phyloP scores from a whole-genome alignment of 805 yeast species.

The Lachancea quebecensis region DNA sequence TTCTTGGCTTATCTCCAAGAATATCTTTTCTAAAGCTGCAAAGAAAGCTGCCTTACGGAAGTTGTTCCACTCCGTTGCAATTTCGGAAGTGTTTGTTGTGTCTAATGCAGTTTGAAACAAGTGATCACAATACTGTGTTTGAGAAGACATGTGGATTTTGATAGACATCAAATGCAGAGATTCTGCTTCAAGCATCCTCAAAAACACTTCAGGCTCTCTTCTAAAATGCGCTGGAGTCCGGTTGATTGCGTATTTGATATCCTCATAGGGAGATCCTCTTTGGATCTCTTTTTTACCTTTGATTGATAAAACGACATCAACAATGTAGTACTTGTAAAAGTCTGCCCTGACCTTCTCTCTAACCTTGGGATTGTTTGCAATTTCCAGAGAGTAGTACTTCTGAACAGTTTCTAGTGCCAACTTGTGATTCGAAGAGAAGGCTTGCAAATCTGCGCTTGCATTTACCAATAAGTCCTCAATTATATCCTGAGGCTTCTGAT shows the following conservation, averaged over 20 bases:
- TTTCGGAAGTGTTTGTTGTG: slow-evolving; percentile 72
- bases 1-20: slow-evolving; percentile 61
- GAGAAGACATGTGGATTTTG: slow-evolving; percentile 44
- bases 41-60: slow-evolving; percentile 63
- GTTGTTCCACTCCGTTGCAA: slow-evolving; percentile 74
- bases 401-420: slow-evolving; percentile 69
- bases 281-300: slow-evolving; percentile 76
- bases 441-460: slow-evolving; percentile 28
- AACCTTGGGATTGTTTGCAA: slow-evolving; percentile 72
- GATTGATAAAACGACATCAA: slow-evolving; percentile 74
- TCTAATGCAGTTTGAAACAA: slow-evolving; percentile 47
- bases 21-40: slow-evolving; percentile 58
- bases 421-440: slow-evolving; percentile 44
- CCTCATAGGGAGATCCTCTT: slow-evolving; percentile 73
- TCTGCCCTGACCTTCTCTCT: slow-evolving; percentile 63
- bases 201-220: slow-evolving; percentile 68
- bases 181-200: slow-evolving; percentile 92
- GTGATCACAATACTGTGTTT: slow-evolving; percentile 38
- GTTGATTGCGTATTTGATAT: slow-evolving; percentile 84
- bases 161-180: slow-evolving; percentile 62
- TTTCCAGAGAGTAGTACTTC: slow-evolving; percentile 69
- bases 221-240: slow-evolving; percentile 71
- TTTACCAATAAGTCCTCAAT: slow-evolving; percentile 38
- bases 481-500: slow-evolving; percentile 52
- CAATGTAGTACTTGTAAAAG: slow-evolving; percentile 54